Evolutionary conservation across 768 basidiomycete genomes (phyloP).

Genomic region (Boletus tomentosulus): DNA sequence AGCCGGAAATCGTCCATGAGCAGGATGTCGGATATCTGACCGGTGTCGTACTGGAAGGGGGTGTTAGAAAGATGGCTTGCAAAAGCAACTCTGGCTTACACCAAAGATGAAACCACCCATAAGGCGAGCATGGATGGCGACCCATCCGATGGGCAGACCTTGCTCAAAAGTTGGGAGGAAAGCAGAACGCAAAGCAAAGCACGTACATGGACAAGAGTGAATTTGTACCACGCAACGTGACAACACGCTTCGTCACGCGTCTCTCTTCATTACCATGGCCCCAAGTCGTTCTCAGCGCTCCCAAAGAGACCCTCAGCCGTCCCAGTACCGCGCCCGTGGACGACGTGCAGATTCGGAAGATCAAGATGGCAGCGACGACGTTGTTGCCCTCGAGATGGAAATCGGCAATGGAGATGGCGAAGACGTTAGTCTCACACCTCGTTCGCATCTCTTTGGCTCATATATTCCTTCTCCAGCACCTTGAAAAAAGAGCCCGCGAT

Average conservation of each 20-base stretch:
- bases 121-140: slow-evolving; percentile 61
- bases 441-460: not conserved
- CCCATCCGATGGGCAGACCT: slow-evolving; percentile 58
- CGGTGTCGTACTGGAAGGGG: slow-evolving; percentile 55
- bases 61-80: slow-evolving; percentile 1
- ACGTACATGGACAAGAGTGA: slow-evolving; percentile 5
- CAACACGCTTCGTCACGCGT: slow-evolving; percentile 2
- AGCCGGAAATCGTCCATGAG: slow-evolving; percentile 65
- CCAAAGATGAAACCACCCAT: slow-evolving; percentile 71
- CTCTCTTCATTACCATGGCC: slow-evolving; percentile 14
- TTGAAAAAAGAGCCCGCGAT: slow-evolving; percentile 61
- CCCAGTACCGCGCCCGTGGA: slow-evolving; percentile 23
- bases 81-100: slow-evolving; percentile 12
- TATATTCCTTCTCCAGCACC: slow-evolving; percentile 42
- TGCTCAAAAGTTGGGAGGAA: slow-evolving; percentile 14
- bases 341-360: slow-evolving; percentile 26
- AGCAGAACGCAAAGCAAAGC: not conserved
- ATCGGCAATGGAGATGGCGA: slow-evolving; percentile 17
- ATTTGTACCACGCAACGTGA: too few species aligned
- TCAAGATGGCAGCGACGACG: slow-evolving; percentile 35
- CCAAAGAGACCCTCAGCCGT: slow-evolving; percentile 35
- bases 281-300: slow-evolving; percentile 34
- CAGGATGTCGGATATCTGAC: slow-evolving; percentile 74
- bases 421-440: slow-evolving; percentile 11
- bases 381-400: slow-evolving; percentile 20